phyloP scores from a whole-genome alignment of 257 asterid genomes.

The Capsicum pubescens region DNA sequence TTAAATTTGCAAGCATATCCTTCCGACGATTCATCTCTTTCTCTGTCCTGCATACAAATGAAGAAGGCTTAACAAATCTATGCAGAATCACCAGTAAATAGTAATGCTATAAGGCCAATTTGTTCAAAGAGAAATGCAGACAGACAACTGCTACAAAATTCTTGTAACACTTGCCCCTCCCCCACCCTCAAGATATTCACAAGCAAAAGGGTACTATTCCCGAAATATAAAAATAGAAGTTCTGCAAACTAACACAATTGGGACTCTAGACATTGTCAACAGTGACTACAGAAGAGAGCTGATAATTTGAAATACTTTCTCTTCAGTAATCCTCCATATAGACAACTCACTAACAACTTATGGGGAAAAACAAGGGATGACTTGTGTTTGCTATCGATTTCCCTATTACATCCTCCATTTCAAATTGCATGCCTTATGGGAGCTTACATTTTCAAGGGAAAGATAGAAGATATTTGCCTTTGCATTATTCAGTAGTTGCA shows the following conservation, averaged over 20 bases:
- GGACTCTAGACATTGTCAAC: not conserved
- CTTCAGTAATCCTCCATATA: not conserved
- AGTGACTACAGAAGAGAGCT: not conserved
- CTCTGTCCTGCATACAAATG: conserved; percentile 62
- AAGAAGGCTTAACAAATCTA: not conserved
- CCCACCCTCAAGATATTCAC: not conserved
- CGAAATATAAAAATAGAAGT: not conserved
- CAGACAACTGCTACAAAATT: conserved; percentile 14
- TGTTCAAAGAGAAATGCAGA: not conserved
- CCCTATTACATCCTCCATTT: not conserved
- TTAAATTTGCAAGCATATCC: conserved; percentile 71
- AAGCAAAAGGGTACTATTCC: not conserved
- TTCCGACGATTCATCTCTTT: conserved; percentile 90
- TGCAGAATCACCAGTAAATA: not conserved
- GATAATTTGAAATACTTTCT: not conserved
- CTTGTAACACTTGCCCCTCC: not conserved
- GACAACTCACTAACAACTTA: not conserved
- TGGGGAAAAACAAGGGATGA: not conserved
- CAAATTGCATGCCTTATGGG: not conserved
- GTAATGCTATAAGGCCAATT: not conserved
- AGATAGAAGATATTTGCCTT: not conserved
- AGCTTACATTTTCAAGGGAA: not conserved
- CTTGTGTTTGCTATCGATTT: not conserved
- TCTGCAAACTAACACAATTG: not conserved
- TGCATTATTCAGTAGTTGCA: not conserved